Evolutionary conservation across 2,329 filamentous ascomycete genomes (phyloP).

Genomic region (Biscogniauxia sp.): DNA sequence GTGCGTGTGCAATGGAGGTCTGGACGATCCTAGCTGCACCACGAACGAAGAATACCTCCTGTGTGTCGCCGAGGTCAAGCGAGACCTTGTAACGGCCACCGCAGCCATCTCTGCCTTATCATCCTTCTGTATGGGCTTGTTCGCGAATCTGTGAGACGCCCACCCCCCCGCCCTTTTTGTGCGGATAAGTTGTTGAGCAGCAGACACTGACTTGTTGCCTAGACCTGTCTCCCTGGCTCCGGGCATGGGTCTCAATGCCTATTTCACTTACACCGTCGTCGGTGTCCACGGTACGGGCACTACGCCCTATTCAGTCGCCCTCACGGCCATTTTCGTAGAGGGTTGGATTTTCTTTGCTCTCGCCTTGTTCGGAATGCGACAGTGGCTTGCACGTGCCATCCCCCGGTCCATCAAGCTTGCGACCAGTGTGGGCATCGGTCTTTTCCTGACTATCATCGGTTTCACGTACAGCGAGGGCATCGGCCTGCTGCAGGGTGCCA

Average conservation of each 20-base stretch:
- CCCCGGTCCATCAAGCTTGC: conserved; percentile 84
- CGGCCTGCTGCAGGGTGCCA: conserved; percentile 70
- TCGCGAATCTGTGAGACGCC: conserved; percentile 65
- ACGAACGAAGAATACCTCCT: conserved; percentile 58
- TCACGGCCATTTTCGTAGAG: conserved; percentile 87
- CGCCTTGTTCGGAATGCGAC: conserved; percentile 76
- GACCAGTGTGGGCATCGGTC: conserved; percentile 79
- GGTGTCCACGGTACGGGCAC: conserved; percentile 71
- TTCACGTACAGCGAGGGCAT: conserved; percentile 81
- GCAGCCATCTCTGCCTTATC: conserved; percentile 77
- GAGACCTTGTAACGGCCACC: conserved; percentile 80
- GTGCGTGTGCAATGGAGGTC: conserved; percentile 63
- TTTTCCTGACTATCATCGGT: conserved; percentile 76
- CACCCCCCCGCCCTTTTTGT: no score
- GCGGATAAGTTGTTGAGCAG: not conserved
- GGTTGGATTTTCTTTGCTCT: conserved; percentile 81
- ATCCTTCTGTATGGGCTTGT: conserved; percentile 79
- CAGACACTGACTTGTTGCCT: conserved; percentile 5
- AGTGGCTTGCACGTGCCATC: conserved; percentile 83
- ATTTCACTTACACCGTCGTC: conserved; percentile 74
- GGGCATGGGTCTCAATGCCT: conserved; percentile 82
- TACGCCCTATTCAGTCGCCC: conserved; percentile 71
- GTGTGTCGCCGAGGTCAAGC: conserved; percentile 64
- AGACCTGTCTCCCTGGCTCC: conserved; percentile 67
- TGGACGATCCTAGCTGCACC: conserved; percentile 52